phyloP scores from a whole-genome alignment of 805 yeast species.

The Candida tibetensis region DNA sequence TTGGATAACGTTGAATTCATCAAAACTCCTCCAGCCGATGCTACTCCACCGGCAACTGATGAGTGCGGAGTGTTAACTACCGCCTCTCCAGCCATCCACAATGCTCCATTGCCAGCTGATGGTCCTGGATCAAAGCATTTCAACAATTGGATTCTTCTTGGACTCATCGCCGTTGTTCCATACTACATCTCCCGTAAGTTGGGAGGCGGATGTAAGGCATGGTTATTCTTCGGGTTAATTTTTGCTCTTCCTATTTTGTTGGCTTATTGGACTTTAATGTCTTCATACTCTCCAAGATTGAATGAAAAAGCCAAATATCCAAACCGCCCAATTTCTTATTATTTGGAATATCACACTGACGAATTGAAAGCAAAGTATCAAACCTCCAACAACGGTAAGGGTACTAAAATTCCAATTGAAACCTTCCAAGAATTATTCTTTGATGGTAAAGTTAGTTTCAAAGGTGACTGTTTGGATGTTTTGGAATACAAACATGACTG shows the following conservation, averaged over 20 bases:
- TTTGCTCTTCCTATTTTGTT: conserved; percentile 67
- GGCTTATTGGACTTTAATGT: conserved; percentile 78
- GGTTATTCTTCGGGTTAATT: conserved; percentile 55
- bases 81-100: conserved; percentile 67
- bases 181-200: conserved; percentile 58
- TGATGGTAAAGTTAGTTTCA: conserved; percentile 78
- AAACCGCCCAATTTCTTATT: conserved; percentile 71
- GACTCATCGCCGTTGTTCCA: conserved; percentile 57
- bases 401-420: conserved; percentile 83
- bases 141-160: conserved; percentile 54
- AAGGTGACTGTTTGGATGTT: conserved; percentile 81
- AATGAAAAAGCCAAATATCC: conserved; percentile 77
- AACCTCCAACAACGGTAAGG: conserved; percentile 51
- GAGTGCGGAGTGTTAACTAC: conserved; percentile 39
- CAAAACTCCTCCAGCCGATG: conserved; percentile 55
- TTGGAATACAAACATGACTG: conserved; percentile 90
- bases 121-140: conserved; percentile 84
- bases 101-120: conserved; percentile 87
- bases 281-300: conserved; percentile 76
- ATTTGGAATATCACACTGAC: conserved; percentile 77
- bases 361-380: conserved; percentile 35
- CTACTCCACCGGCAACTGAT: conserved; percentile 29
- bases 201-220: conserved; percentile 69
- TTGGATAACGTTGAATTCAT: conserved; percentile 49
- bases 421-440: conserved; percentile 88